Base-by-base conservation (phyloP, 1,284 basidiomycete genomes). In the Puccinia hordei region DNA sequence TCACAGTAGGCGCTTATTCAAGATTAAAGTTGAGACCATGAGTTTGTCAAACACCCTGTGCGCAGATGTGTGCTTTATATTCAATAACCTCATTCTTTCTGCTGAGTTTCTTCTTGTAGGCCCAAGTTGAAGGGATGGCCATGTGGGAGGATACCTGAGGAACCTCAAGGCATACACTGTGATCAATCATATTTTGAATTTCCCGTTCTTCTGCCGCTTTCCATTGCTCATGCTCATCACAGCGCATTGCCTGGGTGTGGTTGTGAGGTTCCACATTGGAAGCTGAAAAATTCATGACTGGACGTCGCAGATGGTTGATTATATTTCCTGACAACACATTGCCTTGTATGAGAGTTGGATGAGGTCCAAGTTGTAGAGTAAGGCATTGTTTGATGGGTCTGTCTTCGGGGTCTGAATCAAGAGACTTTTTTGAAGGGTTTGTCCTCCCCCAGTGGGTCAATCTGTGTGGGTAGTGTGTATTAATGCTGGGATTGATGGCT, bases 21-120 rank as follows among this genome's bases (percentile, higher is more conserved):
- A 33, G 2, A 2, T 49, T 15, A 17, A 69, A 69, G 46, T 69
- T 69, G 17, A 69, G 66, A 0, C 66, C 66, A 30, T 69, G 30
- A 19, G 41, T 69, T 38, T 69, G 66, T 13, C 44, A 30, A 27
- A 69, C 49, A 1, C 44, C 66, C 27, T 69, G 66, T 2, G 44
- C 66, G 17, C 66, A 69, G 9, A 69, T 69, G 44, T 17, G 66
- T 0, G 24, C 66, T 30, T 69, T 69, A 15, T 44, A 69, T 24
- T 69, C 66, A 5, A 49, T 49, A 24, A 69, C 66, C 35, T 51
- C 8, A 30, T 69, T 69, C 44, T 27, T 30, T 1, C 2, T 44
- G 1, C 66, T 44, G 22, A 68, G 65, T 24, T 68, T 68, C 65
- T 68, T 68, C 24, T 68, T 68, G 65, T 68, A 68, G 3, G 46